Evolutionary conservation across 495 filamentous ascomycete genomes (phyloP).

Genomic region (Xylaria palmicola): DNA sequence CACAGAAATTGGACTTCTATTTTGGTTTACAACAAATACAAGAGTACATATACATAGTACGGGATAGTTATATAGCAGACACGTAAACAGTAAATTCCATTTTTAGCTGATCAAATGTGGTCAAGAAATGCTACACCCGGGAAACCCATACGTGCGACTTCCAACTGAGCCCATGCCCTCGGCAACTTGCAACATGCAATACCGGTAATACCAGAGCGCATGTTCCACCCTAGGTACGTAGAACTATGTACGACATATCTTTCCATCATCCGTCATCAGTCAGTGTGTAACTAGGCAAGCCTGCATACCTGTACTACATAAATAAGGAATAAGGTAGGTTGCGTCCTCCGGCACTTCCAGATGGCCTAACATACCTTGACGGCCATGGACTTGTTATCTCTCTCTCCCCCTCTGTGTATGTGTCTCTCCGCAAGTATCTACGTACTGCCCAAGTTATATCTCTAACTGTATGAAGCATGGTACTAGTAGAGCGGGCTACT

Average conservation of each 20-base stretch:
- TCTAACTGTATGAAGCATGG: too few species aligned
- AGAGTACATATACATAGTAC: too few species aligned
- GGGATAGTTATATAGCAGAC: too few species aligned
- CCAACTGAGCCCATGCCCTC: background rate
- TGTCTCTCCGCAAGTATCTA: too few species aligned
- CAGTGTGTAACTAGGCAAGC: background rate
- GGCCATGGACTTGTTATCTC: too few species aligned
- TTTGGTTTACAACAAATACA: constrained; percentile 8
- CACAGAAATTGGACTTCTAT: constrained; percentile 5
- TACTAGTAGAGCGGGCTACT: too few species aligned
- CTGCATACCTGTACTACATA: background rate
- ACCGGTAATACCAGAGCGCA: background rate
- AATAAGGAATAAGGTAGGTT: too few species aligned
- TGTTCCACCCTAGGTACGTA: too few species aligned
- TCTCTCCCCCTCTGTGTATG: too few species aligned
- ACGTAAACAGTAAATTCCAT: background rate
- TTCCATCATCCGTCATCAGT: constrained; percentile 1
- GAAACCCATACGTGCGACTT: too few species aligned
- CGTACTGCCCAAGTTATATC: too few species aligned
- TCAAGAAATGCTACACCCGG: too few species aligned
- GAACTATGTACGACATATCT: background rate
- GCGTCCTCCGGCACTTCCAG: constrained; percentile 1
- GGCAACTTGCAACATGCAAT: background rate
- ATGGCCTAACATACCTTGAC: background rate
- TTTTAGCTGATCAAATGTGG: background rate